phyloP scores from a whole-genome alignment of 2,329 filamentous ascomycete genomes.

The Fusarium sp. region DNA sequence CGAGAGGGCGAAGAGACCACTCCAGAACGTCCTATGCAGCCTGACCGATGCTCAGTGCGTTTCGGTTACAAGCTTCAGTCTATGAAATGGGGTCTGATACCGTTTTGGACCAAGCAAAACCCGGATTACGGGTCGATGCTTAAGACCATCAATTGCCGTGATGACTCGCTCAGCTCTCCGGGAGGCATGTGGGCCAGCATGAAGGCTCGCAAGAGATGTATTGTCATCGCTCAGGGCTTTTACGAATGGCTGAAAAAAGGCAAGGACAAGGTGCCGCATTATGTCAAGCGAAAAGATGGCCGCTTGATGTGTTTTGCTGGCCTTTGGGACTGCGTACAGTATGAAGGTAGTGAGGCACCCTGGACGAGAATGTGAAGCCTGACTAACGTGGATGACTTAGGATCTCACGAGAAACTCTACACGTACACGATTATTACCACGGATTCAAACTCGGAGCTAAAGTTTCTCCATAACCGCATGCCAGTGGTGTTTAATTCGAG shows the following conservation, averaged over 20 bases:
- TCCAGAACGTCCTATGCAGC: neutral
- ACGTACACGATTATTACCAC: conserved; percentile 97
- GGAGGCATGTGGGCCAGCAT: conserved; percentile 91
- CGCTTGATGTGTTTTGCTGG: conserved; percentile 89
- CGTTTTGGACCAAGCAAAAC: conserved; percentile 89
- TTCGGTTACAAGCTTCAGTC: conserved; percentile 82
- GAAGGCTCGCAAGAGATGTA: conserved; percentile 88
- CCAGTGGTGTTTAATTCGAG: conserved; percentile 87
- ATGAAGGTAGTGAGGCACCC: conserved; percentile 67
- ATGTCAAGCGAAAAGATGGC: conserved; percentile 81
- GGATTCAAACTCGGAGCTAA: conserved; percentile 80
- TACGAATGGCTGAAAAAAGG: conserved; percentile 93
- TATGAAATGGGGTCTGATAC: conserved; percentile 96
- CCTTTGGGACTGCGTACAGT: conserved; percentile 87
- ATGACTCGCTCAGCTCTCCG: conserved; percentile 80
- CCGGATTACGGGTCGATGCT: conserved; percentile 80
- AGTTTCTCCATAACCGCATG: conserved; percentile 94
- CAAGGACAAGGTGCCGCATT: conserved; percentile 85
- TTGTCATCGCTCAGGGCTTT: conserved; percentile 90
- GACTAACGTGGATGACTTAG: conserved; percentile 14
- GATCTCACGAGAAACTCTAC: conserved; percentile 71
- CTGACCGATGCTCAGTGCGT: neutral
- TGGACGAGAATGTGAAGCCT: neutral
- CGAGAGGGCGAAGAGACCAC: conserved; percentile 2
- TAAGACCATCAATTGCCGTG: conserved; percentile 94